Evolutionary conservation across 2,329 filamentous ascomycete genomes (phyloP).

Genomic region (Cladosporium velox): DNA sequence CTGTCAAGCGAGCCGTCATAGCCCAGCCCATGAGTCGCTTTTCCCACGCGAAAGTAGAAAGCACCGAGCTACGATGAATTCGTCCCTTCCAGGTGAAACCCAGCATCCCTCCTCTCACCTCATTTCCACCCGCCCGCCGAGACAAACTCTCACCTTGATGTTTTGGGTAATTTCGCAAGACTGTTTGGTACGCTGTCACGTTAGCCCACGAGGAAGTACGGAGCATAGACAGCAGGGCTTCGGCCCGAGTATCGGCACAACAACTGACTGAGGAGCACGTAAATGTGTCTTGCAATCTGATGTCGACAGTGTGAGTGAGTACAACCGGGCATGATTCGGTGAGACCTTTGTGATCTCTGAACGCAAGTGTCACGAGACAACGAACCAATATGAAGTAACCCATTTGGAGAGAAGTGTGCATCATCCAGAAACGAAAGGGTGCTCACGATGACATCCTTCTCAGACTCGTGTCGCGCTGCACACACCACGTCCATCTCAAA

Average conservation of each 20-base stretch:
- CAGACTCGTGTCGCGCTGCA: background rate
- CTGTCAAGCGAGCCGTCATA: background rate
- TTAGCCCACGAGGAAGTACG: background rate
- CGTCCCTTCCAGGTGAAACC: conserved; percentile 6
- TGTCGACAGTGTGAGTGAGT: background rate
- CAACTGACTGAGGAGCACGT: background rate
- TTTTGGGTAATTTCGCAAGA: background rate
- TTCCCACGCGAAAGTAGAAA: background rate
- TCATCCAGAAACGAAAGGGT: background rate
- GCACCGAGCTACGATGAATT: background rate
- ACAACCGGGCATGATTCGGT: background rate
- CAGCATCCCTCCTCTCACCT: background rate
- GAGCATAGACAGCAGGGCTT: background rate
- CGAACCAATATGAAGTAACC: background rate
- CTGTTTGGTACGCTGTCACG: background rate
- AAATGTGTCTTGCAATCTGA: background rate
- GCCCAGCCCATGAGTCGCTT: conserved; percentile 1
- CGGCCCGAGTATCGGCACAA: background rate
- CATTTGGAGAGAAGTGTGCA: background rate
- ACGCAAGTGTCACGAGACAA: background rate
- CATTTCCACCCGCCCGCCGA: conserved; percentile 14
- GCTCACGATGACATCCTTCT: background rate
- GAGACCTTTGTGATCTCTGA: background rate
- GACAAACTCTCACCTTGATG: conserved; percentile 8
- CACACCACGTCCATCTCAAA: background rate